A percentile compares a stretch with the other conserved stretches of the same genome.
phyloP scores from a whole-genome alignment of 1,284 basidiomycete genomes.

The Violaceomyces palustris region DNA sequence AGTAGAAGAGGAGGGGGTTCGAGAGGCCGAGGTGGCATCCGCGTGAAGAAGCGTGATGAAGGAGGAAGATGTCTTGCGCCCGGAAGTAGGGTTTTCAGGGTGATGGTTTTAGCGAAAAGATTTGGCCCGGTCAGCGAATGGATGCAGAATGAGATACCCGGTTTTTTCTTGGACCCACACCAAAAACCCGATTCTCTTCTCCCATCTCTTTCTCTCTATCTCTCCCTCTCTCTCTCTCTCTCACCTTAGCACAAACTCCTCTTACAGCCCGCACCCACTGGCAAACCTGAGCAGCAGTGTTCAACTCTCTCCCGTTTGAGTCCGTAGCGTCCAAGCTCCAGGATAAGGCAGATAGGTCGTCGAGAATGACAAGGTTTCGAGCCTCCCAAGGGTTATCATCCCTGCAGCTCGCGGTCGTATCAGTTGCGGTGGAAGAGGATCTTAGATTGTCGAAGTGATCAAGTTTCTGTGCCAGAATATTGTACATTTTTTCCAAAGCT shows the following conservation, averaged over 20 bases:
- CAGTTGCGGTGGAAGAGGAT: too few species aligned
- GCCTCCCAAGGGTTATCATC: too few species aligned
- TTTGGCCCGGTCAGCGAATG: not conserved
- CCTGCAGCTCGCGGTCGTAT: too few species aligned
- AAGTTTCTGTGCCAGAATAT: too few species aligned
- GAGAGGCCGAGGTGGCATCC: conserved; percentile 23
- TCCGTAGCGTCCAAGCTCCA: conserved; percentile 15
- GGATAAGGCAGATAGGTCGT: conserved; percentile 22
- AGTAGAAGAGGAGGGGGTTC: conserved; percentile 1
- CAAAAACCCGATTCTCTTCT: too few species aligned
- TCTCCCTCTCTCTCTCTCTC: too few species aligned
- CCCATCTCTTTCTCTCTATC: too few species aligned
- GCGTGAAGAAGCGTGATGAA: conserved; percentile 28
- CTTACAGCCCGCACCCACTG: conserved; percentile 17
- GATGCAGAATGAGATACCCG: too few species aligned
- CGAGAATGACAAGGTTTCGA: conserved; percentile 12
- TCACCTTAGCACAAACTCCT: conserved; percentile 12
- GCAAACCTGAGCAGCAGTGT: conserved; percentile 4
- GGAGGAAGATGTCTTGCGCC: not conserved
- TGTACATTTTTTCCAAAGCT: too few species aligned
- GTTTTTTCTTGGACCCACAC: too few species aligned
- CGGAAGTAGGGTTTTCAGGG: conserved; percentile 3
- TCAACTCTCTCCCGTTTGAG: conserved; percentile 1
- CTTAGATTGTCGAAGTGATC: too few species aligned
- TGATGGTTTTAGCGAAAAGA: not conserved